These are phyloP conservation scores for Breviolum minutum DNA, from an alignment of 73 alveolate species.

Conservation along the genomic window DNA sequence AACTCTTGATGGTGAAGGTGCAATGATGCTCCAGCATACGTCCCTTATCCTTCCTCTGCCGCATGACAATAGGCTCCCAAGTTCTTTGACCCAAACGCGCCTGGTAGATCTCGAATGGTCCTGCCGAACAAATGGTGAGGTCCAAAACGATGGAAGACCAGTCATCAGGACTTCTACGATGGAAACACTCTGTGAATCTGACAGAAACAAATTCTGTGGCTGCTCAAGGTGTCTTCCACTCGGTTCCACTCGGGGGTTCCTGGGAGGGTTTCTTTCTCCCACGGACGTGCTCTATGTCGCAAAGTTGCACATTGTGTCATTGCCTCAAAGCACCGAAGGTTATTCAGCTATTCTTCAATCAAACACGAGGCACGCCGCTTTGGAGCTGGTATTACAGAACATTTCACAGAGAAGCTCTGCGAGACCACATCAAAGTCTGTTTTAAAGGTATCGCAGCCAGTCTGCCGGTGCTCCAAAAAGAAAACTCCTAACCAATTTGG, in stretches of 20 bases:
- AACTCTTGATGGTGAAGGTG: no score
- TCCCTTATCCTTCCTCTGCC: neutral
- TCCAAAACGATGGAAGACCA: neutral
- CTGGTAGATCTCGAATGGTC: slow-evolving; percentile 84
- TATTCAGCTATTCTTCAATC: neutral
- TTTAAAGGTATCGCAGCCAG: no score
- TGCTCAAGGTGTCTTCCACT: neutral
- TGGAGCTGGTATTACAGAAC: no score
- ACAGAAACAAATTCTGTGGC: no score
- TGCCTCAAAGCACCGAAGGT: slow-evolving; percentile 14
- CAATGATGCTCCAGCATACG: no score
- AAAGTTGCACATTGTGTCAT: slow-evolving; percentile 78
- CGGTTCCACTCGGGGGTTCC: neutral
- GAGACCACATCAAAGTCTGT: no score
- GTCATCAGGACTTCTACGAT: no score
- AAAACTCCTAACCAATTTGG: neutral
- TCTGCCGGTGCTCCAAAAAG: neutral
- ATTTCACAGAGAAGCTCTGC: no score
- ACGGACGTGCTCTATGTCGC: slow-evolving; percentile 69
- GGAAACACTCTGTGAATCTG: no score
- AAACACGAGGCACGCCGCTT: no score
- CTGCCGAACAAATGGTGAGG: neutral
- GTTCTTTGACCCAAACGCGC: neutral
- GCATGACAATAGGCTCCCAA: no score
- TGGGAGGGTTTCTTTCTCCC: slow-evolving; percentile 81